These are phyloP conservation scores for Moesziomyces parantarcticus DNA, from an alignment of 1,284 basidiomycete genomes.

Conservation along the genomic window DNA sequence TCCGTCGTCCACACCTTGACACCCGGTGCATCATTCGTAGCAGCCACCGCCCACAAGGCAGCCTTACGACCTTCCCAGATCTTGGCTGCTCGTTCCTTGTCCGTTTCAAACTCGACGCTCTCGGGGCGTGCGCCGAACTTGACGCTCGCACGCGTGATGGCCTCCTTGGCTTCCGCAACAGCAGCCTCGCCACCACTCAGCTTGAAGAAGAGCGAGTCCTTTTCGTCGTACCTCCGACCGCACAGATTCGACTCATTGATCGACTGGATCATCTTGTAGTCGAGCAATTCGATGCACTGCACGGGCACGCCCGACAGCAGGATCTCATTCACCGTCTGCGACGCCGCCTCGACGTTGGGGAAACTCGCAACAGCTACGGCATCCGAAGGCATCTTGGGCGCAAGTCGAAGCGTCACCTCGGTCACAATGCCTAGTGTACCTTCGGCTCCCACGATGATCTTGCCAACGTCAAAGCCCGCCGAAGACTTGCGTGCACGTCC, in stretches of 20 bases:
- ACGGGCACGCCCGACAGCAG: constrained; percentile 71
- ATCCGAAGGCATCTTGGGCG: constrained; percentile 80
- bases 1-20: constrained; percentile 82
- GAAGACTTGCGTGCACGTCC: constrained; percentile 80
- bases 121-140: constrained; percentile 35
- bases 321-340: constrained; percentile 79
- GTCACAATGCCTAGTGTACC: constrained; percentile 93
- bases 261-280: constrained; percentile 58
- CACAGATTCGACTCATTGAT: constrained; percentile 68
- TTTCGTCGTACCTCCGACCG: constrained; percentile 42
- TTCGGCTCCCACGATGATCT: constrained; percentile 92
- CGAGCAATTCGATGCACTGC: constrained; percentile 70
- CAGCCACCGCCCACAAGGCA: constrained; percentile 75
- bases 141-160: constrained; percentile 31
- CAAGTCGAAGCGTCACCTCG: constrained; percentile 84
- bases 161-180: constrained; percentile 64
- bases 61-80: constrained; percentile 90
- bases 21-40: constrained; percentile 75
- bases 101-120: constrained; percentile 73
- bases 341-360: constrained; percentile 72
- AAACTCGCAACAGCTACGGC: constrained; percentile 72
- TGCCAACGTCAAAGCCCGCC: constrained; percentile 89
- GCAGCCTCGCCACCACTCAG: constrained; percentile 44
- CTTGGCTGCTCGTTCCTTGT: constrained; percentile 77
- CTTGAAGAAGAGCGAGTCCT: constrained; percentile 56